These are phyloP conservation scores for Phialocephala sp. DNA, from an alignment of 2,329 filamentous ascomycete species.

Conservation along the genomic window DNA sequence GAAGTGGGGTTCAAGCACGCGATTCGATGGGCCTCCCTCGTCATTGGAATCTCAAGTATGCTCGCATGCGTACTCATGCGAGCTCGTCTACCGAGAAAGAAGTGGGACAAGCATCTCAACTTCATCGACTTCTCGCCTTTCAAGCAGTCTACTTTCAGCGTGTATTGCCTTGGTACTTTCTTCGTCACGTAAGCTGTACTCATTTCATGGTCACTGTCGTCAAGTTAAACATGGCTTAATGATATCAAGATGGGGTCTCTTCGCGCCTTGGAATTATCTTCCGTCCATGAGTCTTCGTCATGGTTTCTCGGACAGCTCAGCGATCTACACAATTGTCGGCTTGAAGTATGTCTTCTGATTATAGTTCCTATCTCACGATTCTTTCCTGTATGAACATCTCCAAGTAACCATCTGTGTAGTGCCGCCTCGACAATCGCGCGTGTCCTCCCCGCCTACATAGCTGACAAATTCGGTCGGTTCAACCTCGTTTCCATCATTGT, in stretches of 20 bases:
- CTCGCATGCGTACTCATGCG: constrained; percentile 54
- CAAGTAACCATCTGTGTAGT: constrained; percentile 5
- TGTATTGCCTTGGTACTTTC: constrained; percentile 26
- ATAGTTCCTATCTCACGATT: background rate
- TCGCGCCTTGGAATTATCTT: constrained; percentile 55
- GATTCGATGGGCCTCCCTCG: constrained; percentile 64
- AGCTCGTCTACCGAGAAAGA: constrained; percentile 22
- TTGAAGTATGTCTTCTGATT: constrained; percentile 41
- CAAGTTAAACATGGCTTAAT: background rate
- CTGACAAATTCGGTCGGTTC: constrained; percentile 57
- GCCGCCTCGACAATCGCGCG: constrained; percentile 56
- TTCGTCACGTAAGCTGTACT: constrained; percentile 19
- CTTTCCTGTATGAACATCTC: background rate
- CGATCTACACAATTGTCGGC: constrained; percentile 46
- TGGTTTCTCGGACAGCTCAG: constrained; percentile 52
- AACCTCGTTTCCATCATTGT: constrained; percentile 56
- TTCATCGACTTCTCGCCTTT: constrained; percentile 45
- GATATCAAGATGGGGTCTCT: constrained; percentile 50
- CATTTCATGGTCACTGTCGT: background rate
- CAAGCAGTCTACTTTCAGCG: constrained; percentile 20
- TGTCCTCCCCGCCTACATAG: constrained; percentile 56
- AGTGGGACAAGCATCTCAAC: constrained; percentile 41
- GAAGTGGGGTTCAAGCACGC: constrained; percentile 69
- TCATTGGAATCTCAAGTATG: constrained; percentile 41
- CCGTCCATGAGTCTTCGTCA: constrained; percentile 44